These are phyloP conservation scores for Lentinula edodes DNA, from an alignment of 768 basidiomycete species.

Conservation along the genomic window DNA sequence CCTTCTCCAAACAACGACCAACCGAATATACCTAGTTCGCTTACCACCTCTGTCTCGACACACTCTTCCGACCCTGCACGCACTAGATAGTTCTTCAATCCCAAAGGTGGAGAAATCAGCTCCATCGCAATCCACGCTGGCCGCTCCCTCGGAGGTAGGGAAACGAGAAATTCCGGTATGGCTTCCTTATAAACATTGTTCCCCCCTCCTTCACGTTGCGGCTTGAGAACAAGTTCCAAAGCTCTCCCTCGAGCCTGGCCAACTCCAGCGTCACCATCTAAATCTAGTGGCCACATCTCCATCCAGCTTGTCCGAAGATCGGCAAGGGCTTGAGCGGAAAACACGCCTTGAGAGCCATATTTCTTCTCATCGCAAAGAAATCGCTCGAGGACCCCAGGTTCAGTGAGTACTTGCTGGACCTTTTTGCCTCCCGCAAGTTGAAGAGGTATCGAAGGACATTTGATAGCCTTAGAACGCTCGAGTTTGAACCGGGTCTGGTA, in stretches of 20 bases:
- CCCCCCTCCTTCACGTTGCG: conserved; percentile 96
- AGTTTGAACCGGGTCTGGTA: conserved; percentile 74
- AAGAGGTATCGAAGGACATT: conserved; percentile 85
- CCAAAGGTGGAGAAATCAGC: conserved; percentile 74
- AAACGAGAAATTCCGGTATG: conserved; percentile 73
- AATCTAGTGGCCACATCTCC: conserved; percentile 79
- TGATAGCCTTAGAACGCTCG: conserved; percentile 82
- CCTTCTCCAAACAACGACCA: conserved; percentile 70
- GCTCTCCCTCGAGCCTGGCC: conserved; percentile 45
- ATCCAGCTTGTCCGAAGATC: conserved; percentile 76
- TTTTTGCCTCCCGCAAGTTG: conserved; percentile 98
- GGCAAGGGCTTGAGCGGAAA: conserved; percentile 34
- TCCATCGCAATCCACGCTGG: conserved; percentile 96
- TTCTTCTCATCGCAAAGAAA: conserved; percentile 49
- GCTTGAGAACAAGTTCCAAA: conserved; percentile 78
- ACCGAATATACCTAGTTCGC: conserved; percentile 91
- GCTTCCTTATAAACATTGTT: conserved; percentile 89
- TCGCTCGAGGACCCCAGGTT: conserved; percentile 64
- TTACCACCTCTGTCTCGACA: conserved; percentile 66
- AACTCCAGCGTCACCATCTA: conserved; percentile 43
- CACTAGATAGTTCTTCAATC: conserved; percentile 68
- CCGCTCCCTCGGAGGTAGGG: conserved; percentile 53
- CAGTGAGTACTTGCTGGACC: conserved; percentile 82
- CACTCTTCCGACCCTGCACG: conserved; percentile 55
- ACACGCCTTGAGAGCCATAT: conserved; percentile 24